A percentile compares a stretch with the other conserved stretches of the same genome.
Evolutionary conservation across 139 green algal genomes (phyloP).

Genomic region (Chlamydomonas sp.): DNA sequence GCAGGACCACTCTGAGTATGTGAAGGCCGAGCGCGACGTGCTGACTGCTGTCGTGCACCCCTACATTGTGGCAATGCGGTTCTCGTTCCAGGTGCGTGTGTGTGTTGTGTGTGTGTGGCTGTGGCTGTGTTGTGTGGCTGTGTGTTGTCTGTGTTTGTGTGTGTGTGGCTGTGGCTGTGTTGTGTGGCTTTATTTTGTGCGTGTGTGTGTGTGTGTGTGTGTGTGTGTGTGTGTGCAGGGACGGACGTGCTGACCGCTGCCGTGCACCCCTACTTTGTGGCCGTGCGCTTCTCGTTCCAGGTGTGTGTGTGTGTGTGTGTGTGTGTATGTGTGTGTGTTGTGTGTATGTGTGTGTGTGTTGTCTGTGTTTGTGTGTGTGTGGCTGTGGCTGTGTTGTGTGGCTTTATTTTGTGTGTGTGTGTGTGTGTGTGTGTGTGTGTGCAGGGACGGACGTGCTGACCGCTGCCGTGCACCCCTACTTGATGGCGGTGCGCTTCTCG

Average conservation of each 20-base stretch:
- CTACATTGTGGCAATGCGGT: constrained; percentile 92
- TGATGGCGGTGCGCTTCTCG: constrained; percentile 87
- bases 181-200: too few relatives aligned
- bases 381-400: too few relatives aligned
- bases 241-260: constrained; percentile 85
- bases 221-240: constrained; percentile 84
- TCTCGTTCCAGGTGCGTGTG: constrained; percentile 89
- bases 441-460: constrained; percentile 90
- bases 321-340: too few relatives aligned
- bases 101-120: too few relatives aligned
- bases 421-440: constrained; percentile 79
- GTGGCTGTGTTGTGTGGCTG: too few relatives aligned
- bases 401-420: too few relatives aligned
- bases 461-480: constrained; percentile 88
- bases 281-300: constrained; percentile 88
- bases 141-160: too few relatives aligned
- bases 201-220: too few relatives aligned
- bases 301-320: too few relatives aligned
- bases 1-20: constrained; percentile 87
- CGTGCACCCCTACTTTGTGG: constrained; percentile 95
- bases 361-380: too few relatives aligned
- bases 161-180: too few relatives aligned
- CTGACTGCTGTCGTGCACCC: constrained; percentile 88
- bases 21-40: constrained; percentile 82
- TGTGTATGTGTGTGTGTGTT: too few relatives aligned